Evolutionary conservation across 345 rosid genomes (phyloP).

Genomic region (Lepidium aucheri): DNA sequence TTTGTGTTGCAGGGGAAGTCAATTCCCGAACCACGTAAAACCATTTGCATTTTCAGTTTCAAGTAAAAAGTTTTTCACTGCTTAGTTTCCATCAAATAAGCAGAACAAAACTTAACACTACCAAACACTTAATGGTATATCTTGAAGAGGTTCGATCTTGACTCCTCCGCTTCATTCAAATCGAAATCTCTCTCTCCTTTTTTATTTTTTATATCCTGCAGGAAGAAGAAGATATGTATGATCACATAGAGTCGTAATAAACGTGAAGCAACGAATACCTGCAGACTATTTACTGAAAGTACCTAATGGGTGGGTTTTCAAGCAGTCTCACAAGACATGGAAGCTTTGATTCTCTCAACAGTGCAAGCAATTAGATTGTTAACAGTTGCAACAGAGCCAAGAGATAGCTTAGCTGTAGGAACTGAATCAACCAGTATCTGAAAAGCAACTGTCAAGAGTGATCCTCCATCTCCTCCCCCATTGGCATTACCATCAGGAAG

Average conservation of each 20-base stretch:
- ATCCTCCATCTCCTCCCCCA: conserved; percentile 42
- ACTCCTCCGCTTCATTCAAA: conserved; percentile 38
- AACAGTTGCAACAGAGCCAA: conserved; percentile 94
- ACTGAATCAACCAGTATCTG: conserved; percentile 92
- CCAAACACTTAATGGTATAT: conserved; percentile 30
- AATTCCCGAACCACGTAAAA: conserved; percentile 88
- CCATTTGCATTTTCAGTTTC: conserved; percentile 6
- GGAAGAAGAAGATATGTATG: neutral
- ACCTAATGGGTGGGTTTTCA: conserved; percentile 18
- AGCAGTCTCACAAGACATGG: conserved; percentile 55
- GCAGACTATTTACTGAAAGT: neutral
- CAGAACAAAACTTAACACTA: conserved; percentile 26
- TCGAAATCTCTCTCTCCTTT: conserved; percentile 14
- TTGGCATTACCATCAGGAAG: conserved; percentile 51
- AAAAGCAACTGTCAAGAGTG: conserved; percentile 86
- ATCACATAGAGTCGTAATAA: neutral
- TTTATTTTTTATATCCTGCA: conserved; percentile 4
- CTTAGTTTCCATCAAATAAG: conserved; percentile 22
- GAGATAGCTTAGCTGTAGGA: conserved; percentile 89
- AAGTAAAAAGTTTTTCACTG: conserved; percentile 20
- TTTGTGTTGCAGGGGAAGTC: conserved; percentile 46
- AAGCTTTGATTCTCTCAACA: conserved; percentile 85
- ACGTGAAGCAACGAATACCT: neutral
- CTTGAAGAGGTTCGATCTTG: conserved; percentile 88
- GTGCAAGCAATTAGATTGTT: conserved; percentile 87